Evolutionary conservation across 139 green algal species (phyloP), one percentile per base, ranked within the genome.

Genomic region (Chlorella sp.): DNA sequence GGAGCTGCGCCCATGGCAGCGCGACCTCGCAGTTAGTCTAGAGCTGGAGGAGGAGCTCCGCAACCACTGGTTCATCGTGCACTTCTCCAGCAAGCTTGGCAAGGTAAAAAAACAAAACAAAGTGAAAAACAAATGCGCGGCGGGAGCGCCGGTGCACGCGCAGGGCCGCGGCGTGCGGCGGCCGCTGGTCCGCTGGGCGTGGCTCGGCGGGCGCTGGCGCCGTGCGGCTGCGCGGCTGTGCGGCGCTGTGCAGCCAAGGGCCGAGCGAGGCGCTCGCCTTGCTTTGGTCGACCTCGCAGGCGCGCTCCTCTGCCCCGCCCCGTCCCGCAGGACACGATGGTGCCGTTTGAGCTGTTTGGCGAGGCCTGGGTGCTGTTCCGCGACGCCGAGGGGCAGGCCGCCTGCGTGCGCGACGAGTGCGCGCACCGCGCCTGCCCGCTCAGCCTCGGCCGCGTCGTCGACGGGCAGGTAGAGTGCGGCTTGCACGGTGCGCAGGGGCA

Each of bases 301-400:
- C n/a, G n/a, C n/a, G n/a, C n/a, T n/a, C n/a, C n/a, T n/a, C n/a
- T n/a, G n/a, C n/a, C n/a, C n/a, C n/a, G n/a, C n/a, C n/a, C n/a
- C n/a, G n/a, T n/a, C 43, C 43, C 35, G 59, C 65, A 76, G 66
- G 76, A 77, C 1, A 43, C 45, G n/a, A 79, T 75, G 70, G 21
- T 80, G 25, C 88, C 96, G 23, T 91, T 99, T 71, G 93, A 98
- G 55, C 86, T 98, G 38, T 98, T 98, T 85, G 88, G 87, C n/a
- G 88, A 97, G 84, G 83, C 92, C 3, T 99, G 95, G 95, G 95
- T 98, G 31, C 76, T 99, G 71, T 99, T 98, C 86, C 82, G 95
- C 41, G 85, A 88, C 64, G 69, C 53, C 27, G 35, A 79, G 12
- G 79, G 79, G 9, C 53, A n/a, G 31, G 38, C 74, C 25, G 64